These are phyloP conservation scores for Mortierella polycephala DNA, from an alignment of 371 early-diverging fungal genomes.

Conservation along the genomic window DNA sequence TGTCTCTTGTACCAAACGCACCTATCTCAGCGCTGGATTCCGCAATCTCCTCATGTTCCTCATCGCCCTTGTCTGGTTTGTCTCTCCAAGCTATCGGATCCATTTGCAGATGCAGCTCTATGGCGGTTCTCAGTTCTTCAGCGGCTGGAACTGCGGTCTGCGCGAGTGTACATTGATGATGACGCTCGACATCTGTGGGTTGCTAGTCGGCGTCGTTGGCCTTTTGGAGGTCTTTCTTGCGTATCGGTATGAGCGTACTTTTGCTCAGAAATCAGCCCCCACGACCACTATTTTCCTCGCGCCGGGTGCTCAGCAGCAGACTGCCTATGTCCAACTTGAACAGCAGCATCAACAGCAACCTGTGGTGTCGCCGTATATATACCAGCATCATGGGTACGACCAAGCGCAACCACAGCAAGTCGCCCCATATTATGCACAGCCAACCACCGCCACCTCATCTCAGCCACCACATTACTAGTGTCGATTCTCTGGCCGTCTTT, in stretches of 20 bases:
- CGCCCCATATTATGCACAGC: neutral
- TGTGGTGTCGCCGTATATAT: neutral
- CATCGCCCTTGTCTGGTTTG: conserved; percentile 7
- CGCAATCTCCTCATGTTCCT: conserved; percentile 4
- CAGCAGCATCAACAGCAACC: conserved; percentile 3
- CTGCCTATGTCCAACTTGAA: conserved; percentile 7
- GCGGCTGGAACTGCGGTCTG: conserved; percentile 7
- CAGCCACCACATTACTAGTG: neutral
- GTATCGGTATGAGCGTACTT: neutral
- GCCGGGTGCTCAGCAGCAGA: conserved; percentile 4
- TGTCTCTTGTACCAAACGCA: neutral
- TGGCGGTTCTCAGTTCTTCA: conserved; percentile 2
- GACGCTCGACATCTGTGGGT: conserved; percentile 4
- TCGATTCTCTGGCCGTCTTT: no score
- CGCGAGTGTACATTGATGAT: conserved; percentile 8
- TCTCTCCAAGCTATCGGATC: conserved; percentile 8
- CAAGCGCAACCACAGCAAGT: conserved; percentile 7
- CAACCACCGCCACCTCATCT: neutral
- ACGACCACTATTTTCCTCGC: conserved; percentile 11
- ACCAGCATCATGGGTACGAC: conserved; percentile 5
- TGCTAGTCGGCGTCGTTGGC: conserved; percentile 4
- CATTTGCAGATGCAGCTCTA: neutral
- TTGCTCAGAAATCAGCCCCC: conserved; percentile 3
- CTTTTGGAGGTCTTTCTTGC: conserved; percentile 8
- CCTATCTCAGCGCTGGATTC: neutral